phyloP scores from a whole-genome alignment of 495 filamentous ascomycete species.

The Podospora australis region DNA sequence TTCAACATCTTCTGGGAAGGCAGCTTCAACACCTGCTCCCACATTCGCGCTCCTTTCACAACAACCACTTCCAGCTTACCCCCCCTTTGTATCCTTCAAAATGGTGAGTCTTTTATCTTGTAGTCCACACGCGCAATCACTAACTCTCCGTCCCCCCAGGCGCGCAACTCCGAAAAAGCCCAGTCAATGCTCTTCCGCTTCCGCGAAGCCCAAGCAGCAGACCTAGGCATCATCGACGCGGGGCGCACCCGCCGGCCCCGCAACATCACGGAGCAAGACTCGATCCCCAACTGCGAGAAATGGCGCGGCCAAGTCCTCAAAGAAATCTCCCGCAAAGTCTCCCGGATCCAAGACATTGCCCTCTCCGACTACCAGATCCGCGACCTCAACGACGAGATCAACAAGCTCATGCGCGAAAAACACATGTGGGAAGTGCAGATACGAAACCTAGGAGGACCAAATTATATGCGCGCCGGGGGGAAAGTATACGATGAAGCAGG shows the following conservation, averaged over 20 bases:
- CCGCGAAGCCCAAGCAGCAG: conserved; percentile 93
- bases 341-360: conserved; percentile 83
- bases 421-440: conserved; percentile 98
- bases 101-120: conserved; percentile 1
- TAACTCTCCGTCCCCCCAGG: conserved; percentile 27
- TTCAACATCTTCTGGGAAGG: not conserved
- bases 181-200: conserved; percentile 99
- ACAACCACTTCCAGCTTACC: too few species aligned
- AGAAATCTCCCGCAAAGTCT: conserved; percentile 92
- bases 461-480: conserved; percentile 91
- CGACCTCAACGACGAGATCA: conserved; percentile 98
- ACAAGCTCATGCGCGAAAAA: conserved; percentile 97
- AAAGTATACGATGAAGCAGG: conserved; percentile 89
- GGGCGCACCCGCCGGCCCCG: conserved; percentile 87
- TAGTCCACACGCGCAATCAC: not conserved
- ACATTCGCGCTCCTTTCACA: too few species aligned
- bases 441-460: conserved; percentile 85
- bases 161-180: conserved; percentile 89
- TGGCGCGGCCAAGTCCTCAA: conserved; percentile 98
- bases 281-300: conserved; percentile 86
- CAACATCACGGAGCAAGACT: conserved; percentile 73
- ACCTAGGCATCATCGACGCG: conserved; percentile 90
- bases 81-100: conserved; percentile 1
- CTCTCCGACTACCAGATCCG: conserved; percentile 94
- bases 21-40: not conserved